Base-by-base conservation (phyloP, 2,329 filamentous ascomycete genomes). In the Penicillium sp. region DNA sequence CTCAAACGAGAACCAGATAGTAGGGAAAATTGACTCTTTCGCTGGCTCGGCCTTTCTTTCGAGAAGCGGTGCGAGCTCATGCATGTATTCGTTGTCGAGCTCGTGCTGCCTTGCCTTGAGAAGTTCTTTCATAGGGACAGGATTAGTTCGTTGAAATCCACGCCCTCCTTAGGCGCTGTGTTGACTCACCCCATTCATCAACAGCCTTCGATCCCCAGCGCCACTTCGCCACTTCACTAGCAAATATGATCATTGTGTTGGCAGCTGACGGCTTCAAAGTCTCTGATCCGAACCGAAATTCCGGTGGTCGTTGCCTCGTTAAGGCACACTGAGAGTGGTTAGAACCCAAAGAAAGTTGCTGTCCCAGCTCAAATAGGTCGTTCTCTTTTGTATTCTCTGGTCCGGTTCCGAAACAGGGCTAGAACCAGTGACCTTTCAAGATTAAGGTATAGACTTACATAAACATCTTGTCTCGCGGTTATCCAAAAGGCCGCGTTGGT, bases 401-500 rank as follows among this genome's bases (percentile, higher is more conserved):
- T 34, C 32, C 32, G 9, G 14, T 34, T 10, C 11, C 32, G 32
- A 3, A 14, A 14, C 24, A 27, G 24, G 24, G 8, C 8, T 8
- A 27, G 24, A 27, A 27, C 4, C 5, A 27, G 24, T 11, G 32
- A 34, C 11, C 10, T 11, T 5, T 5, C 32, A 10, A 34, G 10
- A 34, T 14, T 7, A 34, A 18, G 18, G 18, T 18, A 18, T 18
- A 18, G 18, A 40, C 38, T 18, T 40, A 40, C 38, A 50, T 66
- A 67, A 8, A 63, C 56, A 22, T 67, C 64, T 32, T 66, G 63
- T n/a, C 64, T 54, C 29, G 65, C 50, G 10, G 62, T 55, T 18
- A 67, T 66, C 63, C 63, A 67, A 46, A 64, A 66, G 4, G 58
- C 51, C 1, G 63, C 64, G 5, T 41, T 60, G 1, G 64, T 61